Evolutionary conservation across 1,284 basidiomycete species (phyloP).

Genomic region (Microbotryum violaceum): DNA sequence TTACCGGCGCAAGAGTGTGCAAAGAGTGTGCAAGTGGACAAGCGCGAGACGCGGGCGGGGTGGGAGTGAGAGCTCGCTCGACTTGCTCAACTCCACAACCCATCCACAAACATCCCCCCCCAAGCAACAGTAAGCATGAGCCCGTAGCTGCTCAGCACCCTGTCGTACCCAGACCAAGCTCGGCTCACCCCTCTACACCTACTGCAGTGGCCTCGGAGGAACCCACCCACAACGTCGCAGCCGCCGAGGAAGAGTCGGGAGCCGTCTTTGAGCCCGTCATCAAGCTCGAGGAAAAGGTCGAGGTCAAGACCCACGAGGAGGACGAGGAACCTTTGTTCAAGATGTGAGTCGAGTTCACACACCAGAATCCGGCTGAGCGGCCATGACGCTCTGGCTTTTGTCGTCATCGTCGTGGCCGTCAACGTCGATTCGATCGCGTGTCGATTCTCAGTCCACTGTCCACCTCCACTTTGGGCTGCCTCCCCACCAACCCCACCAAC

Average conservation of each 20-base stretch:
- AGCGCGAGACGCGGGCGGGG: too few species aligned
- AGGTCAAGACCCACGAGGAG: constrained; percentile 89
- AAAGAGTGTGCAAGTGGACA: too few species aligned
- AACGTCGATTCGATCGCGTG: constrained; percentile 1
- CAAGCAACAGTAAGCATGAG: too few species aligned
- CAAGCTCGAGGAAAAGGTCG: constrained; percentile 91
- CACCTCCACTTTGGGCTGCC: neutral
- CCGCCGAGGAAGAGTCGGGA: constrained; percentile 69
- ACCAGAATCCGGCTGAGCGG: neutral
- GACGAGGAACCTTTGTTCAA: constrained; percentile 92
- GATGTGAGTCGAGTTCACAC: constrained; percentile 57
- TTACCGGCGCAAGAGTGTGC: too few species aligned
- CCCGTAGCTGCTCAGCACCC: too few species aligned
- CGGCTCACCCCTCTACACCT: too few species aligned
- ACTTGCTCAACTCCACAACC: too few species aligned
- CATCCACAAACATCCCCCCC: too few species aligned
- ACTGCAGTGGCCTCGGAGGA: neutral
- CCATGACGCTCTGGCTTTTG: neutral
- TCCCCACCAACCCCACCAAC: neutral
- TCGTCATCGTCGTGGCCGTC: neutral
- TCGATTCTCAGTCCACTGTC: neutral
- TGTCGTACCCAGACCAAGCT: too few species aligned
- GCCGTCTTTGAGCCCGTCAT: constrained; percentile 94
- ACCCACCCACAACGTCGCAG: neutral
- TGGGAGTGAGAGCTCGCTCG: too few species aligned